Evolutionary conservation across 345 rosid species (phyloP), one percentile per base, ranked within the genome.

Genomic region (Mallotus nudiflorus): DNA sequence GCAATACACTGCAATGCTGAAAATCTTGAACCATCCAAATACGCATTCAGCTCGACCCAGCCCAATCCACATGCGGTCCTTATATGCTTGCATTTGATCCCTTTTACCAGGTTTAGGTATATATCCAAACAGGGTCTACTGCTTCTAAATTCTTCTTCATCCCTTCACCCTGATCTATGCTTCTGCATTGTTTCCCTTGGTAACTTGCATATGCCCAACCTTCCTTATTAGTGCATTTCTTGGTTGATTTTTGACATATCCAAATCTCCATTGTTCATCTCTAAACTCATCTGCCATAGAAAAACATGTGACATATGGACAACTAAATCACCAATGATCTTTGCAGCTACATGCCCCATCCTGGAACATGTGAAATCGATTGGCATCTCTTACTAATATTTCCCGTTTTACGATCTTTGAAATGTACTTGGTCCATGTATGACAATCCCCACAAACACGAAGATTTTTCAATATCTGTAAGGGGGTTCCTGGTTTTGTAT

Each of bases 371-470:
- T 89, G 91, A 73, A 87, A 89, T 25, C 89, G 84, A 70, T 89
- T 89, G 37, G 90, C 85, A 74, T 89, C 95, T 72, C 95, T 73
- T 50, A 87, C 88, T 73, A 85, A 72, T 70, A 89, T 89, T 74
- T 85, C 87, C 39, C 95, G 81, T 51, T 84, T 80, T 14, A 79
- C 25, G 28, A 46, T 46, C 55, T 66, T 51, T 13, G 95, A 84
- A 33, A 84, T 72, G 58, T 81, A 66, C 81, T 87, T 89, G n/a
- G 91, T 89, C 68, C 84, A 83, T 54, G 81, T 71, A 75, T 89
- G 91, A 66, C 95, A 89, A 77, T 89, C 95, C 69, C 86, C 85
- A 75, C 95, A 89, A 55, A 89, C 86, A 49, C 91, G 95, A 69
- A 89, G 88, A 74, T 89, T 89, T 83, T 89, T 89, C 84, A 89